Conservation (phyloP, 768 basidiomycete species). For the Lentinus tigrinus region DNA sequence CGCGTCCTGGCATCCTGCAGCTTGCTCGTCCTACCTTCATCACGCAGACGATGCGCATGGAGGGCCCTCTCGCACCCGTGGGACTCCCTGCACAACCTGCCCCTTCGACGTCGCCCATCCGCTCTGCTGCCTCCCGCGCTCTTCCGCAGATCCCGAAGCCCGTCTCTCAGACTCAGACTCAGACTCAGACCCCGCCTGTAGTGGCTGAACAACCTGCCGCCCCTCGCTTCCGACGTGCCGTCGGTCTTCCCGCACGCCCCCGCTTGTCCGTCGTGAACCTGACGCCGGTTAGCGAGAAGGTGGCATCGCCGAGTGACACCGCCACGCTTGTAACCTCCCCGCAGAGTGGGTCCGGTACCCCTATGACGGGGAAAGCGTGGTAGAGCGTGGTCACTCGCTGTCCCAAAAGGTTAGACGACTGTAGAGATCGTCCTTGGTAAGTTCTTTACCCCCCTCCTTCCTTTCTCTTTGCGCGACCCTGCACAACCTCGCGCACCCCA, state of each 20-base stretch:
- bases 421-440: neutral
- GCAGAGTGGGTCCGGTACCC: constrained; percentile 13
- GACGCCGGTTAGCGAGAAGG: constrained; percentile 13
- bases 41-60: neutral
- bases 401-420: neutral
- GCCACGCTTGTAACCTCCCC: constrained; percentile 13
- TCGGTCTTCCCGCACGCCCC: constrained; percentile 30
- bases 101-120: neutral
- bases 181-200: neutral
- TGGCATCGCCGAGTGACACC: constrained; percentile 10
- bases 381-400: neutral
- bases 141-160: neutral
- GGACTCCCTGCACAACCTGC: neutral
- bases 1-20: neutral
- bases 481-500: neutral
- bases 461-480: neutral
- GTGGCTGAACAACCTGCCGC: neutral
- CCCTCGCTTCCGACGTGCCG: constrained; percentile 16
- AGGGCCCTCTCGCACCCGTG: neutral
- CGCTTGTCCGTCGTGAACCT: constrained; percentile 12
- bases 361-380: constrained; percentile 5
- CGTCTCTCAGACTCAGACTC: neutral
- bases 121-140: neutral
- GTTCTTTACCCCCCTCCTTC: neutral
- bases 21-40: constrained; percentile 12